Base-by-base conservation (phyloP, 176 grass and related monocot genomes). In the Triticum monococcum region DNA sequence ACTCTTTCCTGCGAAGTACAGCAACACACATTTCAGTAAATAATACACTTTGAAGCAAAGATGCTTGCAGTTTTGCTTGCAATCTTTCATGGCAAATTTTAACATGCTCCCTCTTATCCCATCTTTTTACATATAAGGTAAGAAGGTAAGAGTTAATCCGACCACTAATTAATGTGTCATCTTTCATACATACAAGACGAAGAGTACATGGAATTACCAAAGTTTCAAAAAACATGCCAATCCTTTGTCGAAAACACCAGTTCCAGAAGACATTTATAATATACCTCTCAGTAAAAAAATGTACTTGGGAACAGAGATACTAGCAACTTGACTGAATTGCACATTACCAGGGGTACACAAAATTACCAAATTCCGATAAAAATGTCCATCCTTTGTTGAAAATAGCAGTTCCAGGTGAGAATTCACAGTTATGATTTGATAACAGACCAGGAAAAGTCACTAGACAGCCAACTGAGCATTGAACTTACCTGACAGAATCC, bases 401-500 rank as follows among this genome's bases (percentile, higher is more conserved):
- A 46, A 13, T 46, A 46, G 43, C 43, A 73, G n/a, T 43, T 73
- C 70, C 70, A 45, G 70, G 70, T 45, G 37, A 73, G n/a, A 14
- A 25, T 45, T 73, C 70, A 73, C n/a, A 24, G n/a, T 13, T 73
- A 73, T 45, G n/a, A 73, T 0, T 57, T 22, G 54, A 57, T 57
- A 57, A 57, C 17, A 57, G n/a, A 73, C 5, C 5, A 25, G 41
- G 70, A 45, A 73, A 45, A 73, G 16, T 73, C 17, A 70, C 22
- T 45, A 30, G 38, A 75, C 70, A 45, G 38, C 70, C 70, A 45
- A 25, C 70, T 45, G 70, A 45, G 38, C 37, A 45, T 8, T 73
- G 41, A 45, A 45, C 70, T 73, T 73, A 45, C 70, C 70, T 73
- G 38, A 73, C 70, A 73, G 38, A 73, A 73, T 45, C 41, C 70